Percentiles rank a stretch among this genome's conserved stretches.
These are phyloP conservation scores for Penicillium sp. DNA, from an alignment of 2,329 filamentous ascomycete species.

Conservation along the genomic window DNA sequence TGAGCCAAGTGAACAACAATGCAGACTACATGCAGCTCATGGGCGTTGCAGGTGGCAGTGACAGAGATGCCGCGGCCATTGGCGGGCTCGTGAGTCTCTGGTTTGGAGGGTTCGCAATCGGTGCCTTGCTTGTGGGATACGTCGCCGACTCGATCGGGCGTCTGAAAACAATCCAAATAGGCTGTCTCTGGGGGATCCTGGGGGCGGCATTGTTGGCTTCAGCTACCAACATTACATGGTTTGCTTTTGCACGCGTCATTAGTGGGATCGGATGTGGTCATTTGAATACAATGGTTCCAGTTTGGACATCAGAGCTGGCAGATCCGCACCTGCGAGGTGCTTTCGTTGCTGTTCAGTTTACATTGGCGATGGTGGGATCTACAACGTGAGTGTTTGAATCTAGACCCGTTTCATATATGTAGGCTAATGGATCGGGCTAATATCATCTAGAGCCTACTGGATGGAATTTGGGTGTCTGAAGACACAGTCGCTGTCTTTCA, in stretches of 20 bases:
- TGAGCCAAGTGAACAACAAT: conserved; percentile 34
- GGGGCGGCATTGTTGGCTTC: conserved; percentile 27
- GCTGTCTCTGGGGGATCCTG: conserved; percentile 30
- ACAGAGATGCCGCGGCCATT: conserved; percentile 27
- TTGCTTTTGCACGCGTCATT: conserved; percentile 29
- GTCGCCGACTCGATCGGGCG: conserved; percentile 32
- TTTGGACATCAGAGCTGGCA: conserved; percentile 33
- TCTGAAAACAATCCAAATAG: conserved; percentile 30
- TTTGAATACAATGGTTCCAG: conserved; percentile 31
- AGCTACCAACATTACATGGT: conserved; percentile 30
- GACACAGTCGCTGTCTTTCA: conserved; percentile 40
- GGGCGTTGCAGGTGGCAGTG: conserved; percentile 21
- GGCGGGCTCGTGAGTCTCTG: conserved; percentile 33
- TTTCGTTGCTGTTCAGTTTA: conserved; percentile 31
- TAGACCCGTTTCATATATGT: no score
- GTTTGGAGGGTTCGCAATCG: conserved; percentile 31
- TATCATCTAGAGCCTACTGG: conserved; percentile 30
- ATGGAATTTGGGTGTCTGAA: conserved; percentile 34
- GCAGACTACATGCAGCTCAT: conserved; percentile 28
- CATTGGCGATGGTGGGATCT: conserved; percentile 22
- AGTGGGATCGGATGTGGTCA: conserved; percentile 34
- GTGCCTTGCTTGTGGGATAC: conserved; percentile 28
- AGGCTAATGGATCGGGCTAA: no score
- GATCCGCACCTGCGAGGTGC: conserved; percentile 29
- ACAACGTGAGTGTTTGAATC: conserved; percentile 15